These are phyloP conservation scores for Senna tora DNA, from an alignment of 306 rosid genomes.

Conservation along the genomic window DNA sequence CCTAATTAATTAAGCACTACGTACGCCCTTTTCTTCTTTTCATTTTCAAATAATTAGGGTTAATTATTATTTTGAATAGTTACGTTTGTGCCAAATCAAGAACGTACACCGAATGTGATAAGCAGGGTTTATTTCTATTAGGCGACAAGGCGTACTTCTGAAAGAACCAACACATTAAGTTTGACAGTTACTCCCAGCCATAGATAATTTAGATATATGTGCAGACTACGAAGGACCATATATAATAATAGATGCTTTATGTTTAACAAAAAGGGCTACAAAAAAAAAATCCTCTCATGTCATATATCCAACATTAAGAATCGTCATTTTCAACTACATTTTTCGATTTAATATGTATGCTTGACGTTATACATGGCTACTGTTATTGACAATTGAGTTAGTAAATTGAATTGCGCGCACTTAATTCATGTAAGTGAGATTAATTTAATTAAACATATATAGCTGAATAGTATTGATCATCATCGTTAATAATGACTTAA, in stretches of 20 bases:
- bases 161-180: constrained; percentile 37
- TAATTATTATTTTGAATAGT: constrained; percentile 14
- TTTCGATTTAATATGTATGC: constrained; percentile 23
- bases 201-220: constrained; percentile 20
- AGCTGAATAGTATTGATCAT: too few species aligned
- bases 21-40: background rate
- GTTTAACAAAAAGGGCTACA: background rate
- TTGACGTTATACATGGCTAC: background rate
- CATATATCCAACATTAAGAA: background rate
- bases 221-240: constrained; percentile 25
- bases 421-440: too few species aligned
- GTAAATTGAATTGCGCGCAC: background rate
- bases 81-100: background rate
- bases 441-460: too few species aligned
- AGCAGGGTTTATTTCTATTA: constrained; percentile 13
- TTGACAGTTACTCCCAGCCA: constrained; percentile 29
- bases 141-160: constrained; percentile 36
- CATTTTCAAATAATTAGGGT: background rate
- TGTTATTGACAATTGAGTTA: constrained; percentile 1
- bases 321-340: constrained; percentile 31
- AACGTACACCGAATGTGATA: constrained; percentile 27
- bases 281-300: constrained; percentile 17
- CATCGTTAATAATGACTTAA: too few species aligned
- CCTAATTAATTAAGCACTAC: background rate
- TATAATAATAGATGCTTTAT: background rate